These are phyloP conservation scores for Tubosaeta brunneosetosa DNA, from an alignment of 768 basidiomycete species.

Conservation along the genomic window DNA sequence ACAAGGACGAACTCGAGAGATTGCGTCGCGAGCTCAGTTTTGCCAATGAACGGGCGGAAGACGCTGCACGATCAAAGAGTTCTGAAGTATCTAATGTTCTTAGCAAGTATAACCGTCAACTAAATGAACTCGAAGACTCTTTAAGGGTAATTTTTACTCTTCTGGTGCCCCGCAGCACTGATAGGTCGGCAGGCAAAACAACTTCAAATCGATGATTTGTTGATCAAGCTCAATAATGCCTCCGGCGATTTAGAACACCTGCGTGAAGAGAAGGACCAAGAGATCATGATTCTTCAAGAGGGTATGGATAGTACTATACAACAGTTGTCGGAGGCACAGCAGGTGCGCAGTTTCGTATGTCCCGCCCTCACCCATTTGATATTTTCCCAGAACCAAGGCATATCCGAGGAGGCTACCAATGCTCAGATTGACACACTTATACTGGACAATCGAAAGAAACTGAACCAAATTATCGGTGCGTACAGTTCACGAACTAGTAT, in stretches of 20 bases:
- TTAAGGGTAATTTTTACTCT: conserved; percentile 57
- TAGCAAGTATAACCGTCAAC: conserved; percentile 91
- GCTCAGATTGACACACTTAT: conserved; percentile 98
- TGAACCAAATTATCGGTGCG: conserved; percentile 93
- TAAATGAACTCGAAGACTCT: conserved; percentile 95
- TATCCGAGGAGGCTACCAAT: conserved; percentile 85
- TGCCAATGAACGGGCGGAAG: conserved; percentile 97
- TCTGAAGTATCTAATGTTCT: conserved; percentile 87
- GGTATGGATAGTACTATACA: conserved; percentile 91
- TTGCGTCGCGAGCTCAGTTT: conserved; percentile 88
- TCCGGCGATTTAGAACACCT: conserved; percentile 72
- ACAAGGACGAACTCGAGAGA: conserved; percentile 94
- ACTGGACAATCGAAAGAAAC: conserved; percentile 93
- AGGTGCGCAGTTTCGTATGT: conserved; percentile 45
- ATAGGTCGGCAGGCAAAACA: conserved; percentile 71
- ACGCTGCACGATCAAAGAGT: conserved; percentile 85
- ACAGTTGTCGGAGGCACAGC: conserved; percentile 79
- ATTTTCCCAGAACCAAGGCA: conserved; percentile 62
- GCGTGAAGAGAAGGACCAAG: conserved; percentile 95
- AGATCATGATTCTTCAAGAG: conserved; percentile 92
- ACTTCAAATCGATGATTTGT: conserved; percentile 91
- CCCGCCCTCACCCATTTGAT: neutral
- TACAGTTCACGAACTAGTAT: conserved; percentile 2
- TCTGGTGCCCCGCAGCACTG: conserved; percentile 2
- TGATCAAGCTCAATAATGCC: conserved; percentile 73